Percentiles rank a stretch among this genome's conserved stretches.
phyloP scores from a whole-genome alignment of 2,329 filamentous ascomycete genomes.

The Fusarium chaquense region DNA sequence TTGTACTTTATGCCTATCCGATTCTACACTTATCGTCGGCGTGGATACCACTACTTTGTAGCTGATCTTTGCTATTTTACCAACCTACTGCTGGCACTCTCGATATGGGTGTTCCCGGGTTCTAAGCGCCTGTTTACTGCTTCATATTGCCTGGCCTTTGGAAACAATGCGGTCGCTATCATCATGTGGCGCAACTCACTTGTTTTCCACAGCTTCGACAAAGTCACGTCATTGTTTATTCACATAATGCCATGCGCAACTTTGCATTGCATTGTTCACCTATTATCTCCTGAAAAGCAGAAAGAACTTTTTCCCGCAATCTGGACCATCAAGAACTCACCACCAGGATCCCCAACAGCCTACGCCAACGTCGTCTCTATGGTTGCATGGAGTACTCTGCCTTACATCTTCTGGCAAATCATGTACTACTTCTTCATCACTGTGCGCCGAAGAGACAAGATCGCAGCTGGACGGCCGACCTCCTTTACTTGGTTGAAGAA shows the following conservation, averaged over 20 bases:
- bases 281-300: slow-evolving; percentile 75
- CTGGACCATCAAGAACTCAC: slow-evolving; percentile 78
- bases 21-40: slow-evolving; percentile 88
- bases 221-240: slow-evolving; percentile 98
- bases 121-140: slow-evolving; percentile 94
- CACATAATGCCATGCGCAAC: slow-evolving; percentile 99
- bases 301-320: slow-evolving; percentile 83
- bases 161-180: slow-evolving; percentile 97
- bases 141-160: slow-evolving; percentile 91
- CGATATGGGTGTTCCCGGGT: slow-evolving; percentile 88
- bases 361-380: slow-evolving; percentile 84
- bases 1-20: slow-evolving; percentile 98
- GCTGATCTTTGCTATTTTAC: slow-evolving; percentile 99
- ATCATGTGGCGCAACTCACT: slow-evolving; percentile 99
- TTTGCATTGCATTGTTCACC: slow-evolving; percentile 90
- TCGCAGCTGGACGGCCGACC: slow-evolving; percentile 92
- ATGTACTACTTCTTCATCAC: slow-evolving; percentile 96
- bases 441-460: slow-evolving; percentile 93
- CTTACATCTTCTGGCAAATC: slow-evolving; percentile 93
- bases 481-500: slow-evolving; percentile 97
- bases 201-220: slow-evolving; percentile 98
- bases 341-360: slow-evolving; percentile 79
- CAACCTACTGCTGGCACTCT: slow-evolving; percentile 85
- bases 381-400: slow-evolving; percentile 93
- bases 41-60: slow-evolving; percentile 96